Conservation (phyloP, 2,329 filamentous ascomycete genomes). For the Raffaelea albimanens region DNA sequence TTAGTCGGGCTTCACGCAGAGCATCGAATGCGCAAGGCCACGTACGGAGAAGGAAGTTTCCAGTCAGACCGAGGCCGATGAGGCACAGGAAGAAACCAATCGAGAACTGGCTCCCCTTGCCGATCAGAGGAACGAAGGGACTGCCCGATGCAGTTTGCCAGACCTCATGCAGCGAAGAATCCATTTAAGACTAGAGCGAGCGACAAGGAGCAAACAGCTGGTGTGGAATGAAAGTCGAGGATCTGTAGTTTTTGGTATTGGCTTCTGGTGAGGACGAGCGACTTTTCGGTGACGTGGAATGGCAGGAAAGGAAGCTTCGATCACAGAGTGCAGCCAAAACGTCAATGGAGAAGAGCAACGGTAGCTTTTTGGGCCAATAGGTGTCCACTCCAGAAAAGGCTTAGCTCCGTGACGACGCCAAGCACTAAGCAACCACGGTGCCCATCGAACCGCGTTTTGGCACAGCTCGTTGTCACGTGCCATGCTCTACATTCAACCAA, state of each 20-base stretch:
- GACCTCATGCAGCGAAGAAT: conserved; percentile 75
- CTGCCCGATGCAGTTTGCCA: conserved; percentile 88
- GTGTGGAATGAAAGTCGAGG: too few relatives aligned
- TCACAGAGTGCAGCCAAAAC: too few relatives aligned
- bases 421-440: too few relatives aligned
- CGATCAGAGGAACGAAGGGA: conserved; percentile 71
- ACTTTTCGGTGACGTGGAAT: background rate
- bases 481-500: too few relatives aligned
- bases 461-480: too few relatives aligned
- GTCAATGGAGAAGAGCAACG: background rate
- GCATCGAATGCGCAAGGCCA: background rate
- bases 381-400: background rate
- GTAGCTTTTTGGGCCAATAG: background rate
- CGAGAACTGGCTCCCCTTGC: conserved; percentile 76
- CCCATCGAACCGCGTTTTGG: too few relatives aligned
- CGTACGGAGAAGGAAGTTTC: conserved; percentile 80
- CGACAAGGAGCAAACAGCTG: background rate
- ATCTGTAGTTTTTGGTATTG: background rate
- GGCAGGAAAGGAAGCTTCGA: background rate
- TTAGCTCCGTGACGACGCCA: background rate
- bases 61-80: conserved; percentile 61
- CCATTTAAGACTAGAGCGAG: conserved; percentile 42
- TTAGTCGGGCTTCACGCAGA: background rate
- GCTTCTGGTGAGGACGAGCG: background rate
- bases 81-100: conserved; percentile 70